Evolutionary conservation across 768 basidiomycete species (phyloP).

Genomic region (Boletus insuetus): DNA sequence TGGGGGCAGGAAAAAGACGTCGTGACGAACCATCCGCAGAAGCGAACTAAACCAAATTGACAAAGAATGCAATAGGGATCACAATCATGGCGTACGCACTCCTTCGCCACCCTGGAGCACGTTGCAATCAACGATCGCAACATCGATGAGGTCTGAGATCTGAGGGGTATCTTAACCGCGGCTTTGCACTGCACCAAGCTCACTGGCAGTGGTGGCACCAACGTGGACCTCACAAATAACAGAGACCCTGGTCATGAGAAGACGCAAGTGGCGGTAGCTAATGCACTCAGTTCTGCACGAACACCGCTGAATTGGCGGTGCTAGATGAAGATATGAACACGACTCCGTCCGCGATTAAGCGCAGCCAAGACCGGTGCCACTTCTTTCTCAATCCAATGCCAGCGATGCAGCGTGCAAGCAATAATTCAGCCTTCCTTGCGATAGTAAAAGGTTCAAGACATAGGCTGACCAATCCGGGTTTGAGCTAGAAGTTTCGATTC

Average conservation of each 20-base stretch:
- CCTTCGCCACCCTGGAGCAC: conserved; percentile 13
- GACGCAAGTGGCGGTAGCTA: background rate
- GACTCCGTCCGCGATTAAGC: conserved; percentile 1
- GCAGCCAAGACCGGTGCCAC: conserved; percentile 17
- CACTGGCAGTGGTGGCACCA: background rate
- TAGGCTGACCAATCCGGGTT: conserved; percentile 1
- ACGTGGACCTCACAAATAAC: background rate
- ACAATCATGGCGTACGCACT: background rate
- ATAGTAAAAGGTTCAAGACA: conserved; percentile 6
- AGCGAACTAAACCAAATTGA: background rate
- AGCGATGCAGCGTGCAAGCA: conserved; percentile 9
- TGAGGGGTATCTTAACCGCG: conserved; percentile 1
- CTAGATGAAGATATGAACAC: conserved; percentile 12
- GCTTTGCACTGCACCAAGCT: conserved; percentile 1
- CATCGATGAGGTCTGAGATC: background rate
- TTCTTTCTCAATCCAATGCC: conserved; percentile 19
- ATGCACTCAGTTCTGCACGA: background rate
- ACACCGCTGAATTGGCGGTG: conserved; percentile 13
- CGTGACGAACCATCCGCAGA: conserved; percentile 1
- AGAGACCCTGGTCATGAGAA: conserved; percentile 1
- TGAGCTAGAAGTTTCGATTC: conserved; percentile 5
- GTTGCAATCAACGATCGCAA: background rate
- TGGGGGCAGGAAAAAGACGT: conserved; percentile 12
- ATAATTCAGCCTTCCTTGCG: conserved; percentile 8
- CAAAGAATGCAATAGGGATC: too few relatives aligned